Conservation (phyloP, 1,284 basidiomycete genomes). For the Mycena sp. region DNA sequence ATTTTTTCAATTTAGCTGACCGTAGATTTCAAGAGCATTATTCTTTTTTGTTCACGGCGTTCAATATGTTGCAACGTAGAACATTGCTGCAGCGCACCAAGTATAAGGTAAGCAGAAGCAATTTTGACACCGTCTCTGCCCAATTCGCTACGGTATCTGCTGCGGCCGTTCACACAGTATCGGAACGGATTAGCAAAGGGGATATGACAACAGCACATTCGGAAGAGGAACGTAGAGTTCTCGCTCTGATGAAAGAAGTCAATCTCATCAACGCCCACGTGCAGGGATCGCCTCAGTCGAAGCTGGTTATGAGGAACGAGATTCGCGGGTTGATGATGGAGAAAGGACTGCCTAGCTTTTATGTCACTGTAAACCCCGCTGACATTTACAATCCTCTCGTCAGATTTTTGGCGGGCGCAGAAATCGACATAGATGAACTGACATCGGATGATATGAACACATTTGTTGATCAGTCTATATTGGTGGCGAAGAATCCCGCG, state of each 20-base stretch:
- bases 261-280: slow-evolving; percentile 41
- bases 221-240: slow-evolving; percentile 37
- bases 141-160: slow-evolving; percentile 30
- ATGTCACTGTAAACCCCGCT: too few species aligned
- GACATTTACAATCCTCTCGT: slow-evolving; percentile 43
- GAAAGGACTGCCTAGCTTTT: too few species aligned
- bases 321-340: slow-evolving; percentile 42
- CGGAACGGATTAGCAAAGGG: slow-evolving; percentile 31
- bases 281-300: slow-evolving; percentile 40
- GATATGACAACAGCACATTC: slow-evolving; percentile 29
- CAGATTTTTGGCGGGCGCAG: slow-evolving; percentile 43
- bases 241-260: slow-evolving; percentile 45
- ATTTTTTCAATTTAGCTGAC: slow-evolving; percentile 41
- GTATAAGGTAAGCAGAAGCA: slow-evolving; percentile 35
- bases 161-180: slow-evolving; percentile 28
- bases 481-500: slow-evolving; percentile 46
- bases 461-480: slow-evolving; percentile 37
- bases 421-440: slow-evolving; percentile 43
- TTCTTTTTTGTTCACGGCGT: slow-evolving; percentile 47
- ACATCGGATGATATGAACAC: slow-evolving; percentile 35
- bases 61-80: slow-evolving; percentile 47
- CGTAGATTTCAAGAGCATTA: slow-evolving; percentile 45
- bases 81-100: slow-evolving; percentile 37
- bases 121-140: slow-evolving; percentile 34
- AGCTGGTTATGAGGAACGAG: slow-evolving; percentile 45